Base-by-base conservation (phyloP, 176 grass and related monocot genomes). In the Aegilops tauschii region DNA sequence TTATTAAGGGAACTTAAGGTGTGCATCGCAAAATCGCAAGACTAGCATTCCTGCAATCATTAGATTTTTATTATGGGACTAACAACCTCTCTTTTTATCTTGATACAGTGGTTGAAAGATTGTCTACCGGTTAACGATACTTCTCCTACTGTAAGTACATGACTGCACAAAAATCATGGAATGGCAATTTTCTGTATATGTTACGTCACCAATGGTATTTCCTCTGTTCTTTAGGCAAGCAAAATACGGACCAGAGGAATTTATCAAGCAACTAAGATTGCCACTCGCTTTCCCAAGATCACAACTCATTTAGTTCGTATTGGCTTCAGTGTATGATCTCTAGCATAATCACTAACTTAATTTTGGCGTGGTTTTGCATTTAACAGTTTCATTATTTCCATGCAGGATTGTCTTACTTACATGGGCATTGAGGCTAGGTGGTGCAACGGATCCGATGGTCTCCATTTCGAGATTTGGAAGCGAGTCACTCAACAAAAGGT, bases 261-360 rank as follows among this genome's bases (percentile, higher is more conserved):
- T 65, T 78, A 68, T 78, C 44, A 85, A 30, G 83, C 74, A 78
- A 85, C 66, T 17, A 85, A 85, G 83, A 85, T 78, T 14, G 74
- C 84, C 49, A 30, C 84, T 25, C 9, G 10, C 32, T 86, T 86
- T 68, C 8, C 63, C 73, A 69, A 78, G 45, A 78, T 86, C 5
- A 58, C 74, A 30, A 17, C 6, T 47, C 14, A 28, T 39, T 76
- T 86, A 10, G 42, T 63, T 21, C 32, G 18, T 40, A 58, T 5
- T 29, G 74, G 45, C 74, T 78, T 58, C 75, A 1, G 12, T 9
- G 74, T 85, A 85, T 1, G 82, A 75, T 76, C n/a, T 45, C 21
- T 77, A 49, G 12, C 39, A 56, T 14, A 39, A 14, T 13, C 8
- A 9, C 30, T 78, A 66, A 40, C 54, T 68, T 78, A 30, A 29